Percentiles rank a stretch among this genome's conserved stretches.
These are phyloP conservation scores for Heliamphora exappendiculata DNA, from an alignment of 148 eudicot species.

Conservation along the genomic window DNA sequence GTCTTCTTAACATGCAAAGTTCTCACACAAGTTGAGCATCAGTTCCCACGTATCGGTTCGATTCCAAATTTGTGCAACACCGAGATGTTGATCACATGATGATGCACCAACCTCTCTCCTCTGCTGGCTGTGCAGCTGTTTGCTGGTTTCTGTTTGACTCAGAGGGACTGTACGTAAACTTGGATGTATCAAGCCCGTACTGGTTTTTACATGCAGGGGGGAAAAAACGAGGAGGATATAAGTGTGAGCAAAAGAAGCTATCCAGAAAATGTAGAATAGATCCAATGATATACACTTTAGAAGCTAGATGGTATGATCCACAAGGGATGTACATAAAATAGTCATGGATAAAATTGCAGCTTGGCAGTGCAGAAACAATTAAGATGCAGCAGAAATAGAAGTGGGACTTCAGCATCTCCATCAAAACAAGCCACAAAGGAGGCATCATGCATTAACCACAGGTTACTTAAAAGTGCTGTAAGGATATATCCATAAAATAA, in stretches of 20 bases:
- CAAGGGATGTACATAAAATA: background rate
- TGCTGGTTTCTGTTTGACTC: conserved; percentile 61
- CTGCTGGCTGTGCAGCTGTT: conserved; percentile 48
- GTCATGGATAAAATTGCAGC: background rate
- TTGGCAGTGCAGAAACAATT: background rate
- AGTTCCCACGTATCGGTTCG: conserved; percentile 10
- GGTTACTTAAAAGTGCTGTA: background rate
- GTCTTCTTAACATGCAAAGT: conserved; percentile 14
- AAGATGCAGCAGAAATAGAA: background rate
- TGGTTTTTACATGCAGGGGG: conserved; percentile 21
- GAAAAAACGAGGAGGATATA: background rate
- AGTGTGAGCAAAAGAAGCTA: background rate
- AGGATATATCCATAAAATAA: background rate
- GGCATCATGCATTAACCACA: background rate
- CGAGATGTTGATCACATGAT: conserved; percentile 45
- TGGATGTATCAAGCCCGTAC: conserved; percentile 94
- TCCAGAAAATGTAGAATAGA: background rate
- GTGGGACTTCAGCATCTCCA: background rate
- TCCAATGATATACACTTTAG: background rate
- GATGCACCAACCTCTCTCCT: conserved; percentile 65
- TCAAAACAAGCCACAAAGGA: background rate
- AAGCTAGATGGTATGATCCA: background rate
- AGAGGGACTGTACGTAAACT: conserved; percentile 86
- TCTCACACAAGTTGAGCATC: conserved; percentile 14
- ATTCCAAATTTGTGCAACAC: conserved; percentile 5